Percentiles rank a stretch among this genome's conserved stretches.
Evolutionary conservation across 805 yeast genomes (phyloP).

Genomic region (Ogataea polymorpha): DNA sequence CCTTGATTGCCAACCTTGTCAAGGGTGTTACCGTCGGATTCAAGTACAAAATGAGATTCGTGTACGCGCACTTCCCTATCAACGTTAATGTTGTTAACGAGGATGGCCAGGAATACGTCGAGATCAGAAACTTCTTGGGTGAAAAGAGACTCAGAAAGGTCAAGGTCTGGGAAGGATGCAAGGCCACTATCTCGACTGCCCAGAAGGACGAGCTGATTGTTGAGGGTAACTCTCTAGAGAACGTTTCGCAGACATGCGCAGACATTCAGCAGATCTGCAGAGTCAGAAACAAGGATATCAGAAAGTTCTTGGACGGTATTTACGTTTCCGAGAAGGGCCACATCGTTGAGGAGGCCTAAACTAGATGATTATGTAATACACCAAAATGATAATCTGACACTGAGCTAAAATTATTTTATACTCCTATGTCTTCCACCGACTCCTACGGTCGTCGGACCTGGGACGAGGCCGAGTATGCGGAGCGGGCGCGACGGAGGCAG

Average conservation of each 20-base stretch:
- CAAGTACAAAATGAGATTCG: slow-evolving; percentile 99
- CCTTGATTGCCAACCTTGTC: slow-evolving; percentile 89
- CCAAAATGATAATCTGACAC: neutral
- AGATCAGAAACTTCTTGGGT: slow-evolving; percentile 99
- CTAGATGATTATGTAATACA: slow-evolving; percentile 4
- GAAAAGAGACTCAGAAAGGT: slow-evolving; percentile 95
- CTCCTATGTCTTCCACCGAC: neutral
- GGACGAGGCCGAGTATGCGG: slow-evolving; percentile 65
- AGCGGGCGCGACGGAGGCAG: slow-evolving; percentile 35
- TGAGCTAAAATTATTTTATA: neutral
- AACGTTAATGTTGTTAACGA: slow-evolving; percentile 87
- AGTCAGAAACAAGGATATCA: slow-evolving; percentile 99
- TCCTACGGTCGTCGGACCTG: slow-evolving; percentile 63
- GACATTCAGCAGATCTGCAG: slow-evolving; percentile 97
- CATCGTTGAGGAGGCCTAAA: slow-evolving; percentile 51
- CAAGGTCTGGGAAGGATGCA: slow-evolving; percentile 85
- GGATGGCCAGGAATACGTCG: slow-evolving; percentile 73
- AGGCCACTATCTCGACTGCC: slow-evolving; percentile 71
- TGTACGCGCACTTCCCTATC: slow-evolving; percentile 99
- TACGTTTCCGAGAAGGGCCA: slow-evolving; percentile 95
- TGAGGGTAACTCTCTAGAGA: slow-evolving; percentile 94
- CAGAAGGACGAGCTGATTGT: slow-evolving; percentile 94
- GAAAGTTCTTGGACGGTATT: slow-evolving; percentile 99
- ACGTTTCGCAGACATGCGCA: slow-evolving; percentile 97
- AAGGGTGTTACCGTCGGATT: slow-evolving; percentile 99